A percentile compares a stretch with the other conserved stretches of the same genome.
phyloP scores from a whole-genome alignment of 495 filamentous ascomycete genomes.

The Physcia stellaris region DNA sequence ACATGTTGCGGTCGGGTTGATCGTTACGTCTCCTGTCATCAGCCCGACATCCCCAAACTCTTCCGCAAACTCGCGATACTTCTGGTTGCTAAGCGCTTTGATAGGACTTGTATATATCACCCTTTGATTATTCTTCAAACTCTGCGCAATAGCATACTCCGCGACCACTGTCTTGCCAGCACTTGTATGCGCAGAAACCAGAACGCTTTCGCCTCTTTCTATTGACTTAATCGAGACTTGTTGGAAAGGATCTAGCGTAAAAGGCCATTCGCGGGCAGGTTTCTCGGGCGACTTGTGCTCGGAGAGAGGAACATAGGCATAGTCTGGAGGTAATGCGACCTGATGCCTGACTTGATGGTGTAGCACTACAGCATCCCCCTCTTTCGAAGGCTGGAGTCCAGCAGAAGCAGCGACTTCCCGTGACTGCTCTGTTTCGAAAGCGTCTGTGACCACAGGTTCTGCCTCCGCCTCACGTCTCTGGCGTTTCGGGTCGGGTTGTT shows the following conservation, averaged over 20 bases:
- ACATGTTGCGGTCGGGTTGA: conserved; percentile 95
- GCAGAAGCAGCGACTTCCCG: conserved; percentile 70
- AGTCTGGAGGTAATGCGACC: conserved; percentile 84
- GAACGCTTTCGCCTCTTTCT: conserved; percentile 84
- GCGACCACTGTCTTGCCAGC: conserved; percentile 97
- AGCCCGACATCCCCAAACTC: conserved; percentile 95
- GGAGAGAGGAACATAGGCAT: conserved; percentile 83
- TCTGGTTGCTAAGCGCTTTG: conserved; percentile 96
- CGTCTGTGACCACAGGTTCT: conserved; percentile 78
- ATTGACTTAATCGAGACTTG: conserved; percentile 85
- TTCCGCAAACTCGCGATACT: conserved; percentile 87
- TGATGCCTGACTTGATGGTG: conserved; percentile 98
- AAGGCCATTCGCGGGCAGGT: conserved; percentile 71
- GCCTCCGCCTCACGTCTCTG: conserved; percentile 57
- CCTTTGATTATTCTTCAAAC: conserved; percentile 89
- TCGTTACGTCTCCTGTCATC: conserved; percentile 98
- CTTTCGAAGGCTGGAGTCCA: conserved; percentile 61
- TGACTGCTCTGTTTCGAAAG: conserved; percentile 92
- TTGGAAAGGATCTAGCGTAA: conserved; percentile 94
- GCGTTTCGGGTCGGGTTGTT: conserved; percentile 49
- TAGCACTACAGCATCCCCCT: conserved; percentile 55
- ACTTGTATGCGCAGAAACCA: conserved; percentile 94
- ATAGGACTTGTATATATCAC: conserved; percentile 99
- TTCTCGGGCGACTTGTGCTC: conserved; percentile 75
- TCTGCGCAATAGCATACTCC: conserved; percentile 96